phyloP scores from a whole-genome alignment of 306 rosid genomes.

The Pterocarpus santalinus region DNA sequence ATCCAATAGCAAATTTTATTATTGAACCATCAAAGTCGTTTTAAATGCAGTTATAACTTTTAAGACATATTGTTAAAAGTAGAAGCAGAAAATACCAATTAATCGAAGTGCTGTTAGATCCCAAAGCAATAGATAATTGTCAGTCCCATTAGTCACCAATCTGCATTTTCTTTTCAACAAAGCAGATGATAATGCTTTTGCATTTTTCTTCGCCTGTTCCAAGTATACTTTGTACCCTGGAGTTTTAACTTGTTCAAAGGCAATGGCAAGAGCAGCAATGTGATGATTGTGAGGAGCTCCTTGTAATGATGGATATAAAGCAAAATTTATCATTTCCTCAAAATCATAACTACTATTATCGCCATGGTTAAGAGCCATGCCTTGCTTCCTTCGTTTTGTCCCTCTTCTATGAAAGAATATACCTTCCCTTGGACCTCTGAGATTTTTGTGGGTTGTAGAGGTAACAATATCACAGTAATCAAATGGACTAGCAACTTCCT shows the following conservation, averaged over 20 bases:
- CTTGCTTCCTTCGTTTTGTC: conserved; percentile 59
- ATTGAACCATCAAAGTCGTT: neutral
- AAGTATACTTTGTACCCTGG: conserved; percentile 63
- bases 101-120: conserved; percentile 65
- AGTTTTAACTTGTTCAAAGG: conserved; percentile 69
- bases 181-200: conserved; percentile 65
- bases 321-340: conserved; percentile 66
- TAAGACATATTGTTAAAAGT: neutral
- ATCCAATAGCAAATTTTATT: neutral
- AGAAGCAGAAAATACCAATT: conserved; percentile 57
- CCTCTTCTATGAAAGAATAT: conserved; percentile 67
- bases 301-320: conserved; percentile 63
- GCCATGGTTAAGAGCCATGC: conserved; percentile 47
- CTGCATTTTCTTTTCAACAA: conserved; percentile 72
- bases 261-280: conserved; percentile 69
- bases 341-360: conserved; percentile 55
- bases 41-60: neutral
- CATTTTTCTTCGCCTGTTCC: conserved; percentile 69
- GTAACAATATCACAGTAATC: conserved; percentile 68
- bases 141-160: conserved; percentile 70
- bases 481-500: conserved; percentile 65
- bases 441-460: conserved; percentile 70
- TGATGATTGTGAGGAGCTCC: conserved; percentile 72
- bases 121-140: conserved; percentile 74
- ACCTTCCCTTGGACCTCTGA: conserved; percentile 71